Conservation (phyloP, 176 grass and related monocot species). For the Pontederia paniculata region DNA sequence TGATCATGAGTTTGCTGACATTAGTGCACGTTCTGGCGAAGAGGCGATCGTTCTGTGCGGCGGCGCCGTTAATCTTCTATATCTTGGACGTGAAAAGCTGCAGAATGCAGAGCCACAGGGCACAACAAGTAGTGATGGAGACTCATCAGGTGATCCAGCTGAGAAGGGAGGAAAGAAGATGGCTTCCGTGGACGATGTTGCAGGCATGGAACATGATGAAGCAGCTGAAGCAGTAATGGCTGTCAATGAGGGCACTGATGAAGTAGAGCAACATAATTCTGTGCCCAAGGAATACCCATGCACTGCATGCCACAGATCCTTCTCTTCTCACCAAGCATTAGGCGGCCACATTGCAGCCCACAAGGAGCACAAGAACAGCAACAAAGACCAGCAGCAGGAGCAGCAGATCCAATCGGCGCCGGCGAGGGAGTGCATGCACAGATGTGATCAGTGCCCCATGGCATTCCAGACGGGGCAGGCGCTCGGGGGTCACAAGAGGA, state of each 20-base stretch:
- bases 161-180: no score
- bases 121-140: no score
- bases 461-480: neutral
- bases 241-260: neutral
- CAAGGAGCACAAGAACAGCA: neutral
- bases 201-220: no score
- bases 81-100: no score
- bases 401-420: neutral
- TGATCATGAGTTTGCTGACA: no score
- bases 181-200: no score
- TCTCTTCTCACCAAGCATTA: neutral
- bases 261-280: neutral
- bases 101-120: no score
- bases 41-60: no score
- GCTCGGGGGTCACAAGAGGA: conserved; percentile 3
- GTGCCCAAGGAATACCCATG: neutral
- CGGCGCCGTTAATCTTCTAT: no score
- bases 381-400: neutral
- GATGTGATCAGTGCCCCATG: neutral
- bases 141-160: no score
- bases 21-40: no score
- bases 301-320: neutral
- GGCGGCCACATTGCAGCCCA: conserved; percentile 1
- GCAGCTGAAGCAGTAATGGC: neutral
- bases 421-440: neutral